phyloP scores from a whole-genome alignment of 2,329 filamentous ascomycete genomes.

The Aureobasidium sp. region DNA sequence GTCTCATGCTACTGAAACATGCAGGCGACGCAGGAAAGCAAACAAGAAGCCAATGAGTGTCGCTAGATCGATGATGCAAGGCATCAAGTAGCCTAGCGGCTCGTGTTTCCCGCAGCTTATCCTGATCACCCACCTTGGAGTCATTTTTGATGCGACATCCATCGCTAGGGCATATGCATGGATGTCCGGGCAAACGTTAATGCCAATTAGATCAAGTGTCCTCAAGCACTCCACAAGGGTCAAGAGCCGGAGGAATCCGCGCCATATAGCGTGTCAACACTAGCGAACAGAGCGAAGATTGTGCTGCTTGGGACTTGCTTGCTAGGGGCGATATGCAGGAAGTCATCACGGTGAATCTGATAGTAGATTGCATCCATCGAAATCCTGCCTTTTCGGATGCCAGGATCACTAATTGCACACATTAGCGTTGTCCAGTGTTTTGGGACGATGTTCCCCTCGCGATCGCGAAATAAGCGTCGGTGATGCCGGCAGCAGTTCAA shows the following conservation, averaged over 20 bases:
- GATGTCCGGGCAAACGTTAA: not conserved
- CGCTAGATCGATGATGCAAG: too few species aligned
- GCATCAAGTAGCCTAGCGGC: too few species aligned
- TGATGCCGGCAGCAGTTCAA: not conserved
- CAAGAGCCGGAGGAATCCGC: not conserved
- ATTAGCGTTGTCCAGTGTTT: not conserved
- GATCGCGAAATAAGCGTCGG: not conserved
- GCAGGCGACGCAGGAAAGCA: too few species aligned
- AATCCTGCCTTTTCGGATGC: not conserved
- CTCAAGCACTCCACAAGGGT: not conserved
- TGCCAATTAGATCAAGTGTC: not conserved
- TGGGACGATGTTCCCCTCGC: not conserved
- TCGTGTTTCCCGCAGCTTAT: too few species aligned
- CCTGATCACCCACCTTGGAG: too few species aligned
- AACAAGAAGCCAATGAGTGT: too few species aligned
- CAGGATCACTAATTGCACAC: not conserved
- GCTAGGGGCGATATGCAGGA: not conserved
- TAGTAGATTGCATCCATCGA: not conserved
- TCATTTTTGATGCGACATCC: too few species aligned
- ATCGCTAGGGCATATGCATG: not conserved
- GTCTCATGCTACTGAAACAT: too few species aligned
- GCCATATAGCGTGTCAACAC: not conserved
- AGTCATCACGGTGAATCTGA: not conserved
- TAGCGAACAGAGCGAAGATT: not conserved
- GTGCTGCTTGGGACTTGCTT: not conserved